Percentiles rank a stretch among this genome's conserved stretches.
These are phyloP conservation scores for Mallotus nudiflorus DNA, from an alignment of 345 rosid genomes.

Conservation along the genomic window DNA sequence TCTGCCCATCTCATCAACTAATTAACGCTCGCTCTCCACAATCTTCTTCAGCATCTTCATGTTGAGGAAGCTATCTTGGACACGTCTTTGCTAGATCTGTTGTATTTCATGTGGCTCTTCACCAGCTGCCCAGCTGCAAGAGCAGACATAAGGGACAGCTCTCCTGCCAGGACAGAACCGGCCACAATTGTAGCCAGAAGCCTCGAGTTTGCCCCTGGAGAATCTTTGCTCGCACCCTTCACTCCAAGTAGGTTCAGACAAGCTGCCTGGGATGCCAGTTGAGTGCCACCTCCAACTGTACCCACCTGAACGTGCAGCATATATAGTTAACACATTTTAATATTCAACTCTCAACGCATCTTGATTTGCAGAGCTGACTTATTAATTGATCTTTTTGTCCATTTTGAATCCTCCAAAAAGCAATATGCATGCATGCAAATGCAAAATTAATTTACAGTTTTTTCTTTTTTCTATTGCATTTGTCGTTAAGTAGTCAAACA, in stretches of 20 bases:
- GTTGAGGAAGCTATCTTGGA: neutral
- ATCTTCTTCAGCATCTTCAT: too few relatives aligned
- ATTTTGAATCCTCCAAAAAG: neutral
- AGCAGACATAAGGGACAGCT: slow-evolving; percentile 12
- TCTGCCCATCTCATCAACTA: too few relatives aligned
- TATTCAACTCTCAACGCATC: too few relatives aligned
- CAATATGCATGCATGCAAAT: neutral
- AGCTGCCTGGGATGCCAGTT: slow-evolving; percentile 8
- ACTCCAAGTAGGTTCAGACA: slow-evolving; percentile 7
- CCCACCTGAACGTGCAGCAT: neutral
- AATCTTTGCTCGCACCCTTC: slow-evolving; percentile 8
- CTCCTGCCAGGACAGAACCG: slow-evolving; percentile 11
- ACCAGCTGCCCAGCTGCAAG: slow-evolving; percentile 7
- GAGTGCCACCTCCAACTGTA: slow-evolving; percentile 15
- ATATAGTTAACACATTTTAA: neutral
- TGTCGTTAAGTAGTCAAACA: neutral
- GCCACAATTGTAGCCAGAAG: slow-evolving; percentile 7
- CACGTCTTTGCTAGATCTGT: slow-evolving; percentile 8
- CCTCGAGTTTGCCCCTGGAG: slow-evolving; percentile 9
- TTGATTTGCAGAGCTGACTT: neutral
- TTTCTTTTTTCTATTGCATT: neutral
- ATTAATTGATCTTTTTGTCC: neutral
- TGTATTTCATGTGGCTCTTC: slow-evolving; percentile 10
- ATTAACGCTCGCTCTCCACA: too few relatives aligned
- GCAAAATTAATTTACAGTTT: neutral